These are phyloP conservation scores for Ampelocalamus luodianensis DNA, from an alignment of 176 grass and related monocot species.

Conservation along the genomic window DNA sequence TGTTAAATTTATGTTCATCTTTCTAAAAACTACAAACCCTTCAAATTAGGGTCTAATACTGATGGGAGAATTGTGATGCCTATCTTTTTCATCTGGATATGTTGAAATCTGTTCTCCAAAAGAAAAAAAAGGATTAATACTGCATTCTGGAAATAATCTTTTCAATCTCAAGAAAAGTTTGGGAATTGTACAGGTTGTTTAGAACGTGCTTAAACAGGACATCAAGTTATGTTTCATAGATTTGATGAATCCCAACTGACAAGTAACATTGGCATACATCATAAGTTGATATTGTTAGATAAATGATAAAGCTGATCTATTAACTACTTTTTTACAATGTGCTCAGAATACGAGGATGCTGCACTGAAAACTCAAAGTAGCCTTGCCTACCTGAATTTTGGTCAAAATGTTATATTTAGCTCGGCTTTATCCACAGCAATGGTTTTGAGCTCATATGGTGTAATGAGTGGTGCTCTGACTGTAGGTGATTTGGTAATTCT, in stretches of 20 bases:
- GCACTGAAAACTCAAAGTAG: constrained; percentile 95
- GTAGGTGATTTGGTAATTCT: constrained; percentile 94
- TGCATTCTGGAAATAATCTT: neutral
- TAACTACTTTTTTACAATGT: constrained; percentile 36
- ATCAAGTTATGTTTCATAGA: constrained; percentile 18
- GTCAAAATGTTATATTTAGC: constrained; percentile 96
- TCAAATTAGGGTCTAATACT: constrained; percentile 16
- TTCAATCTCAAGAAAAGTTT: constrained; percentile 22
- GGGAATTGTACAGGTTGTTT: neutral
- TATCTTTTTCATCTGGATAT: constrained; percentile 37
- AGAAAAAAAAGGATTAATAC: neutral
- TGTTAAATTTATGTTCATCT: constrained; percentile 33
- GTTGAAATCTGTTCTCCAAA: constrained; percentile 20
- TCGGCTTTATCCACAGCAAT: constrained; percentile 86
- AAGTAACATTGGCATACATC: neutral
- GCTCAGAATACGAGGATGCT: constrained; percentile 84
- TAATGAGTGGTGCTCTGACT: constrained; percentile 95
- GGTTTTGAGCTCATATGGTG: constrained; percentile 96
- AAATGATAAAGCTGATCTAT: constrained; percentile 41
- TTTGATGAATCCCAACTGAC: constrained; percentile 3
- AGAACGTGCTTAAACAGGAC: constrained; percentile 15
- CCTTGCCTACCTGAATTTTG: constrained; percentile 93
- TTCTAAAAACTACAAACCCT: constrained; percentile 37
- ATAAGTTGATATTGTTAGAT: constrained; percentile 38
- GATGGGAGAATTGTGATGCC: constrained; percentile 5